Evolutionary conservation across 352 stramenopile species (phyloP).

Genomic region (Phytophthora niederhauseri): DNA sequence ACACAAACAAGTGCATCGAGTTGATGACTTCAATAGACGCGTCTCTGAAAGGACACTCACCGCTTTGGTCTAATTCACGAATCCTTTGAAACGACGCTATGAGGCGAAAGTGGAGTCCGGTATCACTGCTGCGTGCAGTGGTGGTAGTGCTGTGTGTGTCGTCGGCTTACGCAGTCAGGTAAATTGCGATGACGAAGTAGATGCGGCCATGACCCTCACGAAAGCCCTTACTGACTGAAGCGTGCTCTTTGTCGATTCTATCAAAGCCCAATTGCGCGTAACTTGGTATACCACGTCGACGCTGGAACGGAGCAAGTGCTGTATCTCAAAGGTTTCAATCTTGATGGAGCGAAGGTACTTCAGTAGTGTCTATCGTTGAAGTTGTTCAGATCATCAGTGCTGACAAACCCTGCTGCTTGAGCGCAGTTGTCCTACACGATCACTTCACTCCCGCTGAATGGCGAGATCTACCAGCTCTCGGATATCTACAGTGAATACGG

Average conservation of each 20-base stretch:
- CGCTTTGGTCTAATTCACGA: not conserved
- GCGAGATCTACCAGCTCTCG: constrained; percentile 90
- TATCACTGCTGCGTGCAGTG: constrained; percentile 10
- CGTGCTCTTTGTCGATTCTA: not conserved
- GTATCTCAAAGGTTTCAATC: constrained; percentile 83
- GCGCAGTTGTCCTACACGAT: constrained; percentile 76
- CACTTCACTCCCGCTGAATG: constrained; percentile 81
- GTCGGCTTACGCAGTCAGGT: constrained; percentile 20
- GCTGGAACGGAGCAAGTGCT: constrained; percentile 79
- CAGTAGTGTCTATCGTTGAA: not conserved
- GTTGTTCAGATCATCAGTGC: not conserved
- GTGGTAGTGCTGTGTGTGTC: constrained; percentile 14
- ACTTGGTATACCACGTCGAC: constrained; percentile 78
- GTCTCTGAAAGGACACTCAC: constrained; percentile 17
- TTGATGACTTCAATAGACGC: not conserved
- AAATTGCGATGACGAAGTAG: not conserved
- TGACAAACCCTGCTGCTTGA: not conserved
- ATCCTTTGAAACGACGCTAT: constrained; percentile 40
- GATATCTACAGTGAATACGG: constrained; percentile 90
- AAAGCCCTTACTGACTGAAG: not conserved
- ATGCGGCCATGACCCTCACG: not conserved
- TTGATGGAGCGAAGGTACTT: constrained; percentile 46
- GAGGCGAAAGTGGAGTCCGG: constrained; percentile 9
- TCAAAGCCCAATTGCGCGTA: constrained; percentile 59
- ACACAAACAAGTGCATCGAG: not conserved